These are phyloP conservation scores for Ogataea polymorpha DNA, from an alignment of 805 yeast species.

Conservation along the genomic window DNA sequence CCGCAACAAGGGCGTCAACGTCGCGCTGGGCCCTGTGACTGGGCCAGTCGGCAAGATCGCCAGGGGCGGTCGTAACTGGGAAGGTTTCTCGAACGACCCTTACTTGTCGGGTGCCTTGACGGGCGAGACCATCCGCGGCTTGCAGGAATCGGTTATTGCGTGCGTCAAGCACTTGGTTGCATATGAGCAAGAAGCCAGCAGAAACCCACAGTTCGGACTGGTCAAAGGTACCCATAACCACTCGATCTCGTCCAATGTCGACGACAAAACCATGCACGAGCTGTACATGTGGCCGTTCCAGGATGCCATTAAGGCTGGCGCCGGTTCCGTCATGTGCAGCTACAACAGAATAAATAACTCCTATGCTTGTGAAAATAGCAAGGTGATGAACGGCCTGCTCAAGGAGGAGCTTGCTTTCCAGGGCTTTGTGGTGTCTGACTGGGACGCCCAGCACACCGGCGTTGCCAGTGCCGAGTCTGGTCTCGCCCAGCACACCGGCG, in stretches of 20 bases:
- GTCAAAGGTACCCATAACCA: conserved; percentile 36
- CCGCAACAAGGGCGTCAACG: conserved; percentile 51
- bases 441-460: conserved; percentile 65
- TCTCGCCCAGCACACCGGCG: conserved; percentile 60
- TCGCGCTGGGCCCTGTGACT: conserved; percentile 53
- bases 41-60: conserved; percentile 65
- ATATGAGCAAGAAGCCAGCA: conserved; percentile 60
- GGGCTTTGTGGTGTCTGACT: conserved; percentile 64
- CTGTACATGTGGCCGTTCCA: conserved; percentile 66
- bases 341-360: conserved; percentile 56
- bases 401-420: conserved; percentile 64
- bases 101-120: conserved; percentile 56
- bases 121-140: conserved; percentile 49
- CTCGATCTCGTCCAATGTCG: conserved; percentile 45
- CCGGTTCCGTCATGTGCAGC: conserved; percentile 59
- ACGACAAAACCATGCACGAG: conserved; percentile 61
- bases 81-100: conserved; percentile 61
- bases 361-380: conserved; percentile 58
- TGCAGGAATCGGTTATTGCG: conserved; percentile 59
- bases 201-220: conserved; percentile 39
- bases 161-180: conserved; percentile 56
- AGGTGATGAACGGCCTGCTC: conserved; percentile 49
- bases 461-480: conserved; percentile 50
- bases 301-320: conserved; percentile 58
- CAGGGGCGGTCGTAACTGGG: conserved; percentile 65